These are phyloP conservation scores for Senecio squalidus DNA, from an alignment of 140 eudicot genomes.

Conservation along the genomic window DNA sequence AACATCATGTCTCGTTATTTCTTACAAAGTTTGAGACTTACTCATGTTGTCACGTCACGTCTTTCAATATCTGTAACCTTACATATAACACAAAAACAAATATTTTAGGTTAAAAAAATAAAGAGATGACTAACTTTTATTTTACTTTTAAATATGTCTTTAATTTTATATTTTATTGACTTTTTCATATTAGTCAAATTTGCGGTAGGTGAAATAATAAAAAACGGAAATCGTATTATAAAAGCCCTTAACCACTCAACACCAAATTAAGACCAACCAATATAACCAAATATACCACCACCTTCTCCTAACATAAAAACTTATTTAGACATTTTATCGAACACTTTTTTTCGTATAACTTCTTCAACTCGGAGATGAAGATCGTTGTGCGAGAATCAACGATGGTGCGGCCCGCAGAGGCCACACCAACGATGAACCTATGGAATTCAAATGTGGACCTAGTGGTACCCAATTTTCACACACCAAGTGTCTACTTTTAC, in stretches of 20 bases:
- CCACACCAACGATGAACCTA: slow-evolving; percentile 44
- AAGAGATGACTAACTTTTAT: too few species aligned
- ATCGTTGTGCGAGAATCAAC: slow-evolving; percentile 56
- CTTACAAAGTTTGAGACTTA: too few species aligned
- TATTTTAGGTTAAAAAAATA: too few species aligned
- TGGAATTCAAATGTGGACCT: slow-evolving; percentile 85
- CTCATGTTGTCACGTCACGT: too few species aligned
- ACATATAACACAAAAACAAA: too few species aligned
- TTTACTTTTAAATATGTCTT: too few species aligned
- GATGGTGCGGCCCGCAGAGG: slow-evolving; percentile 69
- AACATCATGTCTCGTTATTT: too few species aligned
- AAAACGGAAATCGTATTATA: slow-evolving; percentile 1
- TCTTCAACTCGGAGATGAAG: slow-evolving; percentile 42
- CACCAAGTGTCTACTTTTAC: slow-evolving; percentile 73
- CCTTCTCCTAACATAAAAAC: too few species aligned
- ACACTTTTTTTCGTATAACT: too few species aligned
- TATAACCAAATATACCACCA: too few species aligned
- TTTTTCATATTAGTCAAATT: slow-evolving; percentile 11
- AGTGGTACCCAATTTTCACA: slow-evolving; percentile 68
- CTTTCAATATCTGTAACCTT: too few species aligned
- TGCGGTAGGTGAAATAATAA: slow-evolving; percentile 40
- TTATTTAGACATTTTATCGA: too few species aligned
- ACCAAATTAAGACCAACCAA: slow-evolving; percentile 17
- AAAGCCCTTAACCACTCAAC: background rate
- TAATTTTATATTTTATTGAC: slow-evolving; percentile 7